These are phyloP conservation scores for Penicillium pulvis DNA, from an alignment of 495 filamentous ascomycete species.

Conservation along the genomic window DNA sequence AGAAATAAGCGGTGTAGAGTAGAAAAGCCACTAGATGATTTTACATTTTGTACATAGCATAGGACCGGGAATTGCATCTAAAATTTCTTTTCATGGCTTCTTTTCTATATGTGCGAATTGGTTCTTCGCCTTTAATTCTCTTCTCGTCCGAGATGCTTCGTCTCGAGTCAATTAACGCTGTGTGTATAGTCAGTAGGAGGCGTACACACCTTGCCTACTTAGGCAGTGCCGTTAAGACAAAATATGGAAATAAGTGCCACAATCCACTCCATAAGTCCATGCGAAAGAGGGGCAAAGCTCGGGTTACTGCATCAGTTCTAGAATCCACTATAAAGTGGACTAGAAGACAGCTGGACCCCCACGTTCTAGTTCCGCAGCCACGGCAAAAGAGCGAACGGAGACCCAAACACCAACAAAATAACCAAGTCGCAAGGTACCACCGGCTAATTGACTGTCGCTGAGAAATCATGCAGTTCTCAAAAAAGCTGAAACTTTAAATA, in stretches of 20 bases:
- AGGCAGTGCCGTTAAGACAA: conserved; percentile 12
- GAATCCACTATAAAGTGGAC: conserved; percentile 16
- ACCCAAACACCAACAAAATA: background rate
- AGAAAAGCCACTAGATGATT: conserved; percentile 13
- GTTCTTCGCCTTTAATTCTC: background rate
- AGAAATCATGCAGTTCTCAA: conserved; percentile 3
- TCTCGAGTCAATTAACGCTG: background rate
- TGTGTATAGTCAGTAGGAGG: background rate
- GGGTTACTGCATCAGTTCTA: conserved; percentile 28
- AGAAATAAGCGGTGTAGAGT: conserved; percentile 27
- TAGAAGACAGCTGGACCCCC: background rate
- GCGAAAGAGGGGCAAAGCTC: conserved; percentile 10
- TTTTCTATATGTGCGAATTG: background rate
- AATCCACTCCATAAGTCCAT: background rate
- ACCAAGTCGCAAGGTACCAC: background rate
- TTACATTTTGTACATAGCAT: conserved; percentile 29
- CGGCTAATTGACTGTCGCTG: background rate
- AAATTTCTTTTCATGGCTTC: background rate
- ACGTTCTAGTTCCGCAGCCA: background rate
- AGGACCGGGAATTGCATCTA: conserved; percentile 13
- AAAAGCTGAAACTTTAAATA: background rate
- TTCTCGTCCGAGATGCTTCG: conserved; percentile 10
- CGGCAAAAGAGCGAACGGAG: background rate
- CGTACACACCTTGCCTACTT: conserved; percentile 9
- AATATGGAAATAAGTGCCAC: background rate